Conservation (phyloP, 129 eudicot species). For the Saposhnikovia divaricata region DNA sequence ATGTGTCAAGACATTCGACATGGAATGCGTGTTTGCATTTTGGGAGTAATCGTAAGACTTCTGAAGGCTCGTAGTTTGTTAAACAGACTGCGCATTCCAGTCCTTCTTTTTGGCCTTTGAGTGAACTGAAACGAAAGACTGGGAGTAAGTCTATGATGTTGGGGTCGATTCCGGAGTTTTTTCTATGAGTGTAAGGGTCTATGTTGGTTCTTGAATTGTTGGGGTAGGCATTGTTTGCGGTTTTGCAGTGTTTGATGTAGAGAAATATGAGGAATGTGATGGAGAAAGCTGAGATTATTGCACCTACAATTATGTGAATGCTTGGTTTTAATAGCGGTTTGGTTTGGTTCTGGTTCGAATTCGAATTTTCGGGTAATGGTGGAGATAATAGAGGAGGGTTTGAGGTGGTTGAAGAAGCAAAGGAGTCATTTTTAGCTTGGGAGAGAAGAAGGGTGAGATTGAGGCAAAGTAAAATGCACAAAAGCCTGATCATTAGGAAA, state of each 20-base stretch:
- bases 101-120: constrained; percentile 72
- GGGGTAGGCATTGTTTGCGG: background rate
- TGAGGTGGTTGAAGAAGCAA: constrained; percentile 3
- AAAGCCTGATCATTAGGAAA: constrained; percentile 14
- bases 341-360: background rate
- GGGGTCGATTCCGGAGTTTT: constrained; percentile 64
- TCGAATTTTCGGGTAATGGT: constrained; percentile 2
- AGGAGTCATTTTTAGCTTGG: background rate
- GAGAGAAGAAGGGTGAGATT: background rate
- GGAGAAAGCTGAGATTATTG: constrained; percentile 52
- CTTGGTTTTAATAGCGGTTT: constrained; percentile 37
- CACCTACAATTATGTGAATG: constrained; percentile 47
- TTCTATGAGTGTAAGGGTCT: constrained; percentile 10
- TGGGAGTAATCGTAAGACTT: constrained; percentile 61
- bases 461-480: background rate
- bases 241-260: constrained; percentile 59
- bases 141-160: constrained; percentile 65
- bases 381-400: constrained; percentile 10
- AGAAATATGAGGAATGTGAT: constrained; percentile 61
- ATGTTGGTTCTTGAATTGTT: background rate
- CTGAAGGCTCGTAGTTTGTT: constrained; percentile 45
- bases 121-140: constrained; percentile 58
- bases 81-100: constrained; percentile 88
- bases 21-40: constrained; percentile 93
- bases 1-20: constrained; percentile 82